These are phyloP conservation scores for Clonostachys sp. DNA, from an alignment of 2,329 filamentous ascomycete genomes.

Conservation along the genomic window DNA sequence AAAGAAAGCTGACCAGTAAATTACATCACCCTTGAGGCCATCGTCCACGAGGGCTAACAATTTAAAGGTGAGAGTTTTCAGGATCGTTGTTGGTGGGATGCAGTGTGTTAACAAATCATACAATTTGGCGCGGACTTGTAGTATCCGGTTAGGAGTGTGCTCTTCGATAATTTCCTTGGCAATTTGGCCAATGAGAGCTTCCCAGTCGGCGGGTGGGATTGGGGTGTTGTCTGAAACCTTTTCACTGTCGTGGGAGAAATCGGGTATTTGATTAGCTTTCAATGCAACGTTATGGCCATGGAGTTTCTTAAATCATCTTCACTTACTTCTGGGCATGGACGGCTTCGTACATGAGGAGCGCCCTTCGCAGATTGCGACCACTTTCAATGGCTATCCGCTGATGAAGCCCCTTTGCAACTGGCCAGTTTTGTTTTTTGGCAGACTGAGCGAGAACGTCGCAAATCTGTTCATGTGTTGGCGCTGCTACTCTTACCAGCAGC, in stretches of 20 bases:
- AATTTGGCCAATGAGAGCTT: constrained; percentile 82
- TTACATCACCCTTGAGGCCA: constrained; percentile 82
- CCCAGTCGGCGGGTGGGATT: constrained; percentile 96
- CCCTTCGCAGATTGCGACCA: constrained; percentile 82
- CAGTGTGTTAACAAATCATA: constrained; percentile 97
- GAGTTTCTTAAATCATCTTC: neutral
- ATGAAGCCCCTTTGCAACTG: constrained; percentile 70
- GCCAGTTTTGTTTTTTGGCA: constrained; percentile 79
- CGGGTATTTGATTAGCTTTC: neutral
- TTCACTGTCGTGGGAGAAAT: constrained; percentile 53
- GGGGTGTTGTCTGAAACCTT: constrained; percentile 82
- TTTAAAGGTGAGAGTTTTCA: constrained; percentile 94
- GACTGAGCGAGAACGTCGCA: constrained; percentile 66
- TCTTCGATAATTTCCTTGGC: constrained; percentile 93
- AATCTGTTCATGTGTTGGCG: constrained; percentile 82
- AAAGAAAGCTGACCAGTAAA: constrained; percentile 95
- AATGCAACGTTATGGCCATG: neutral
- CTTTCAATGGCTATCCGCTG: constrained; percentile 85
- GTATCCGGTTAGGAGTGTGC: constrained; percentile 81
- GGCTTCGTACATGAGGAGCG: constrained; percentile 93
- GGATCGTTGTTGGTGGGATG: constrained; percentile 88
- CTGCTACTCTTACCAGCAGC: constrained; percentile 84
- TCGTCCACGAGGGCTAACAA: constrained; percentile 85
- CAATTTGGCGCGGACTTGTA: constrained; percentile 87
- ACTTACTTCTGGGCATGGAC: constrained; percentile 94